Base-by-base conservation (phyloP, 1,139 yeast genomes). In the Hanseniaspora gamundiae region DNA sequence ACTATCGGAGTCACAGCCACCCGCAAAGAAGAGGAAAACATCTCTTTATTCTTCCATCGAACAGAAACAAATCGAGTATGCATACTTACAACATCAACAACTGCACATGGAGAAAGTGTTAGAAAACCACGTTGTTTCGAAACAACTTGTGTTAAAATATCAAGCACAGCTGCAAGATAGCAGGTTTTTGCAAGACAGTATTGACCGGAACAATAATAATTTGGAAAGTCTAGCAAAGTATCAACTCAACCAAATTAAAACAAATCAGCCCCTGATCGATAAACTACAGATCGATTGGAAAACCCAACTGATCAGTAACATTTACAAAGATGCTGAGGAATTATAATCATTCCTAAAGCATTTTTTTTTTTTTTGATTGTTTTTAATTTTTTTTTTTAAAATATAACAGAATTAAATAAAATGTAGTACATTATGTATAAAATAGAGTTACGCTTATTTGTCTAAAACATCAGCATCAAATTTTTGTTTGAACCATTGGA, bases 401-500 rank as follows among this genome's bases (percentile, higher is more conserved):
- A 40, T 31, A 29, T 28, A 39, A 39, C 11, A 27, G n/a, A n/a
- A 20, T 28, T 28, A 22, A 24, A 31, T 31, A 20, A 21, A 21
- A 29, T 13, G 6, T 36, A 8, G 16, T 38, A 38, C 27, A 20
- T 38, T 28, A 4, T 29, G 19, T 16, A 19, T 21, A 27, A 42
- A 42, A 24, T 7, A 28, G 31, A 7, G 31, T 39, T 46, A 52
- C 47, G 55, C 60, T 74, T 81, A 81, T 74, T 82, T 81, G 76
- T 78, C 76, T 71, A 83, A 74, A 65, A 91, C 98, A 65, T 86
- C 93, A 68, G 98, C 98, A 74, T 93, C 99, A 79, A 91, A 91
- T 79, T 84, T 91, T 73, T 87, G 93, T 83, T 91, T 93, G 93
- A 91, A 91, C 99, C 99, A 91, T 70, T 78, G 74, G 71, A 91